Evolutionary conservation across 73 alveolate genomes (phyloP), one percentile per base, ranked within the genome.

Genomic region (Symbiodinium pilosum): DNA sequence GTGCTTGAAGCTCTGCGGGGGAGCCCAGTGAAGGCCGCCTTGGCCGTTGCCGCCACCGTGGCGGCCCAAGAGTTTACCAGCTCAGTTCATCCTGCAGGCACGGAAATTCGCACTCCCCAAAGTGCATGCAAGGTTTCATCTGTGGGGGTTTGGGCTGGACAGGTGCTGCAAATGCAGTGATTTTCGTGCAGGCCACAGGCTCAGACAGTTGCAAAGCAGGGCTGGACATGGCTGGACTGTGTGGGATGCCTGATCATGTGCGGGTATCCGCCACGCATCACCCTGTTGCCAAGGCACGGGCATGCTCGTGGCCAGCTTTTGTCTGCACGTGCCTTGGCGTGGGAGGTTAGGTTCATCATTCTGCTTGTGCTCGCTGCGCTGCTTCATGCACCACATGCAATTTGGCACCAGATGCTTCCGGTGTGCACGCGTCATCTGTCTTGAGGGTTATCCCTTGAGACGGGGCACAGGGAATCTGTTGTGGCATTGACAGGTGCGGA

Each of bases 71-170:
- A 91, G 88, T 24, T 43, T 28, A 42, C 32, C 18, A 88, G 97
- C 18, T 68, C 97, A 44, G 89, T 91, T 20, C 97, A 91, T 36
- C 97, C 97, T 6, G 97, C 89, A 91, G 97, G 97, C 81, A 9
- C 38, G 59, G 59, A 47, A 47, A 47, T 47, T 47, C n/a, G n/a
- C n/a, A n/a, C n/a, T n/a, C n/a, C n/a, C n/a, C n/a, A n/a, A n/a
- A n/a, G n/a, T n/a, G n/a, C n/a, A n/a, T n/a, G n/a, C n/a, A n/a
- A n/a, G n/a, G n/a, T n/a, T n/a, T n/a, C n/a, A n/a, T n/a, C n/a
- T n/a, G n/a, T n/a, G n/a, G n/a, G n/a, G n/a, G n/a, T 47, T 47
- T 47, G 59, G 14, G 59, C 6, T 6, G 12, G 20, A 38, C 81
- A 64, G 81, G 81, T 64, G 81, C 81, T 64, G 81, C 81, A 34